A percentile compares a stretch with the other conserved stretches of the same genome.
These are phyloP conservation scores for Heritiera littoralis DNA, from an alignment of 345 rosid genomes.

Conservation along the genomic window DNA sequence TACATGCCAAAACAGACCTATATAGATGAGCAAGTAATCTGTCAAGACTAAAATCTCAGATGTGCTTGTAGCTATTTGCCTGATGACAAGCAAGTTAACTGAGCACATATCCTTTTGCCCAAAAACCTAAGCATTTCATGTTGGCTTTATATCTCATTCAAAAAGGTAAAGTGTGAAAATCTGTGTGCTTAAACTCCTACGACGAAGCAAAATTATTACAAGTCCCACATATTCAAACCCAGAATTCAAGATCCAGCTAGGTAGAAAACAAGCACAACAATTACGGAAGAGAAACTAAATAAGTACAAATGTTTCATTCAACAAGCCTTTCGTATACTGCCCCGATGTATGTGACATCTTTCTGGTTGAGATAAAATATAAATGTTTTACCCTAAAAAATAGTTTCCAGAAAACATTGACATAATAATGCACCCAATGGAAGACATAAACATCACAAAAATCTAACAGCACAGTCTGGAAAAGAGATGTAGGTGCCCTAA, in stretches of 20 bases:
- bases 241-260: background rate
- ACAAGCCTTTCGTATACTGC: background rate
- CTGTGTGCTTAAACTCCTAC: background rate
- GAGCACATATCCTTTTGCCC: background rate
- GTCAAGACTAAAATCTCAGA: conserved; percentile 13
- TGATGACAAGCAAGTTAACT: background rate
- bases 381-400: background rate
- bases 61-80: background rate
- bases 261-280: background rate
- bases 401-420: background rate
- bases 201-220: background rate
- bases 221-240: background rate
- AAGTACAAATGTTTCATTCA: background rate
- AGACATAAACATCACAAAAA: background rate
- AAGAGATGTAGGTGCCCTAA: background rate
- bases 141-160: background rate
- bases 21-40: background rate
- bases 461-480: background rate
- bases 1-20: background rate
- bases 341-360: background rate
- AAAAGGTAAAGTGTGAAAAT: background rate
- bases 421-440: background rate
- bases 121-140: background rate
- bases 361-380: background rate
- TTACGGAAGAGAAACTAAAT: background rate